Conservation (phyloP, 1,139 yeast genomes). For the Suhomyces panamericanus region DNA sequence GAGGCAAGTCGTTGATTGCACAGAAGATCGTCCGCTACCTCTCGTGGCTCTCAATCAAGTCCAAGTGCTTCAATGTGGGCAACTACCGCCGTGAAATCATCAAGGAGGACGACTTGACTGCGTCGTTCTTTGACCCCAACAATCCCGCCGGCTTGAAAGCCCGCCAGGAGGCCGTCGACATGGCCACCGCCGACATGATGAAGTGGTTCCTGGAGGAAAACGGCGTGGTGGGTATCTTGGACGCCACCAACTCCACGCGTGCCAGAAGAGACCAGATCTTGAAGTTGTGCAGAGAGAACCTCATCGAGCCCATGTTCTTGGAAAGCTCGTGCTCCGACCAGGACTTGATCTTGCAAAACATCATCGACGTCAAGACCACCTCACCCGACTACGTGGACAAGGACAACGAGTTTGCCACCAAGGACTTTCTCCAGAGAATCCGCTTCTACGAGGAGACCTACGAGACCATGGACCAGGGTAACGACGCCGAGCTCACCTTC, state of each 20-base stretch:
- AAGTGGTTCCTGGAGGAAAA: conserved; percentile 78
- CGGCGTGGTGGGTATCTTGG: conserved; percentile 90
- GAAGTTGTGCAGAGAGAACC: conserved; percentile 60
- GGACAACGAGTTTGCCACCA: conserved; percentile 70
- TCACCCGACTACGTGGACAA: conserved; percentile 82
- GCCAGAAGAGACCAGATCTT: conserved; percentile 68
- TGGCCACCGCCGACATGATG: conserved; percentile 82
- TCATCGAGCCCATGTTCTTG: conserved; percentile 84
- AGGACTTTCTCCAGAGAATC: conserved; percentile 74
- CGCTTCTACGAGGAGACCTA: conserved; percentile 70
- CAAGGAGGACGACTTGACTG: conserved; percentile 40
- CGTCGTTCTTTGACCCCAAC: conserved; percentile 74
- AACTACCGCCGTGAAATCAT: conserved; percentile 66
- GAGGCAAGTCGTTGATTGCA: conserved; percentile 79
- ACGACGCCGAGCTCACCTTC: conserved; percentile 71
- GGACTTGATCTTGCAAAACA: conserved; percentile 73
- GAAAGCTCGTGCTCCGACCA: conserved; percentile 91
- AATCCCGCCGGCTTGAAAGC: conserved; percentile 63
- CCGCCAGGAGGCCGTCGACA: conserved; percentile 67
- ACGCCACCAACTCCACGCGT: conserved; percentile 80
- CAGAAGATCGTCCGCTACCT: conserved; percentile 84
- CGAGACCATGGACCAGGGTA: conserved; percentile 61
- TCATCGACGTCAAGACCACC: conserved; percentile 80
- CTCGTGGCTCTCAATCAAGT: conserved; percentile 86
- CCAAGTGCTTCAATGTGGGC: conserved; percentile 90